Percentiles rank a stretch among this genome's conserved stretches.
Conservation (phyloP, 2,329 filamentous ascomycete species). For the Whalleya microplaca region DNA sequence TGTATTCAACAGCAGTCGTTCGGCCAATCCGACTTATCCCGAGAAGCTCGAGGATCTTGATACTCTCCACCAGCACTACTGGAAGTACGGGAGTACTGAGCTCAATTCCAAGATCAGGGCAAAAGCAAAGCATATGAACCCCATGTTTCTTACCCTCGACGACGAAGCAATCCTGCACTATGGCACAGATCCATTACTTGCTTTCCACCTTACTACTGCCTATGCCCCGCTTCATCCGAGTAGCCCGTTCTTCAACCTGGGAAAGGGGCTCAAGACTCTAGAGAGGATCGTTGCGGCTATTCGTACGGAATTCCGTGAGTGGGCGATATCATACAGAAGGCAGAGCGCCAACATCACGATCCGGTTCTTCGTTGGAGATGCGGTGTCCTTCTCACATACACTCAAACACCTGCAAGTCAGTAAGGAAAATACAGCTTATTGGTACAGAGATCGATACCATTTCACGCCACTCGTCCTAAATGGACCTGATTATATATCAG, state of each 20-base stretch:
- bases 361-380: constrained; percentile 53
- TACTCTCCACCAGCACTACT: constrained; percentile 37
- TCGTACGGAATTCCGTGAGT: constrained; percentile 49
- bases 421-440: constrained; percentile 41
- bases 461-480: constrained; percentile 45
- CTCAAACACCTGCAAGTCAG: constrained; percentile 46
- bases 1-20: too few species aligned
- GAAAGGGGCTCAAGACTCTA: constrained; percentile 39
- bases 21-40: too few species aligned
- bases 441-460: constrained; percentile 47
- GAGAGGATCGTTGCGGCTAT: constrained; percentile 39
- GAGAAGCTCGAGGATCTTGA: constrained; percentile 23
- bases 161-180: constrained; percentile 49
- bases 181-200: constrained; percentile 53
- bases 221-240: constrained; percentile 40
- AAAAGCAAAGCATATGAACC: constrained; percentile 41
- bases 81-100: constrained; percentile 38
- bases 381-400: constrained; percentile 54
- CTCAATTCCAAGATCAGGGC: constrained; percentile 10
- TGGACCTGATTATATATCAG: constrained; percentile 42
- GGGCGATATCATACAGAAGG: constrained; percentile 46
- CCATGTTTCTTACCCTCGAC: constrained; percentile 45
- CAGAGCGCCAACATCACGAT: constrained; percentile 40
- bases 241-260: not conserved
- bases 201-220: constrained; percentile 58